phyloP scores from a whole-genome alignment of 352 stramenopile genomes.

The Phytophthora fragariaefolia region DNA sequence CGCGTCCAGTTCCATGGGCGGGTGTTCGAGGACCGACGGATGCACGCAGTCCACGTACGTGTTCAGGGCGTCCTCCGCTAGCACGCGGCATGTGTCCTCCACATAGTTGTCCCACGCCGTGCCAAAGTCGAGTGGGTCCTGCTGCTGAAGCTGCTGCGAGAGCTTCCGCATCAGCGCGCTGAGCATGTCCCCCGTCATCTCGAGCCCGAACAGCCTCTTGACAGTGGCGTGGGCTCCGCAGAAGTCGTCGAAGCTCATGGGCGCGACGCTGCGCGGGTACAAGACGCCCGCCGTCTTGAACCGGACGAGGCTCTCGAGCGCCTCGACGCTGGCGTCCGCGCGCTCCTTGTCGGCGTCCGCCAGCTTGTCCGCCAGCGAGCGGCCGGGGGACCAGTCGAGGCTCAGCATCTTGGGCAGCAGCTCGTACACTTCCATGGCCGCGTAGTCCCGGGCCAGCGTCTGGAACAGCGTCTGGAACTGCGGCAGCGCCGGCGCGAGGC shows the following conservation, averaged over 20 bases:
- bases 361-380: slow-evolving; percentile 32
- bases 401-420: slow-evolving; percentile 61
- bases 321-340: slow-evolving; percentile 9
- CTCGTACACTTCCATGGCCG: slow-evolving; percentile 62
- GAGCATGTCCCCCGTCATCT: slow-evolving; percentile 68
- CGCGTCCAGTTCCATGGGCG: slow-evolving; percentile 66
- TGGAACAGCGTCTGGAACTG: slow-evolving; percentile 57
- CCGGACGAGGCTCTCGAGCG: slow-evolving; percentile 39
- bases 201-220: slow-evolving; percentile 71
- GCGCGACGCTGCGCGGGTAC: slow-evolving; percentile 18
- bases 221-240: slow-evolving; percentile 42
- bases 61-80: slow-evolving; percentile 65
- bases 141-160: slow-evolving; percentile 32
- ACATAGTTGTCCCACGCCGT: slow-evolving; percentile 76
- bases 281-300: slow-evolving; percentile 48
- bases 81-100: slow-evolving; percentile 51
- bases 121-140: slow-evolving; percentile 56
- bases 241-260: slow-evolving; percentile 43
- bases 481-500: slow-evolving; percentile 31
- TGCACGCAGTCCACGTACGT: slow-evolving; percentile 85
- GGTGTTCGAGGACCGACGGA: slow-evolving; percentile 54
- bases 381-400: slow-evolving; percentile 53
- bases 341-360: slow-evolving; percentile 11
- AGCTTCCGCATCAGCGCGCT: slow-evolving; percentile 46
- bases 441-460: slow-evolving; percentile 52